phyloP scores from a whole-genome alignment of 1,284 basidiomycete species.

The Austroboletus olivaceoglutinosus region DNA sequence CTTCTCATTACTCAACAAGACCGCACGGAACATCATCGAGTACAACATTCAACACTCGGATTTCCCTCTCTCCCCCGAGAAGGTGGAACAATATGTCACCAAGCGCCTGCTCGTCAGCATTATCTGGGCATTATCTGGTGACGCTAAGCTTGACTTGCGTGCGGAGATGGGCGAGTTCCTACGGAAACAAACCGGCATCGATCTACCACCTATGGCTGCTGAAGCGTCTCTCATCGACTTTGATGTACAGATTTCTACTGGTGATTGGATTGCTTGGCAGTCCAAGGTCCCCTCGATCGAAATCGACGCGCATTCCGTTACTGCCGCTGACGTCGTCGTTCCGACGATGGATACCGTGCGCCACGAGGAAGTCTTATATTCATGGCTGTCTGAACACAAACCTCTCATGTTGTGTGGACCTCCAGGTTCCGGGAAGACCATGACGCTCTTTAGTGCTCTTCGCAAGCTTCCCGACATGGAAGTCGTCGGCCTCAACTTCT shows the following conservation, averaged over 20 bases:
- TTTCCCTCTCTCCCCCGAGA: conserved; percentile 85
- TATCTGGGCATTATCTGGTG: conserved; percentile 98
- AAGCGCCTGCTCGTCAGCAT: conserved; percentile 91
- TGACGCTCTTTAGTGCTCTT: conserved; percentile 99
- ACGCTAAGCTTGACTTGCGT: conserved; percentile 87
- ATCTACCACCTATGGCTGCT: conserved; percentile 73
- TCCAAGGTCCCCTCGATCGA: conserved; percentile 91
- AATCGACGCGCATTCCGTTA: conserved; percentile 95
- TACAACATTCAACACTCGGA: conserved; percentile 95
- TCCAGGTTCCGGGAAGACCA: conserved; percentile 98
- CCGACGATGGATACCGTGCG: conserved; percentile 99
- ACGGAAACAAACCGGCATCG: conserved; percentile 82
- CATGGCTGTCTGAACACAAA: conserved; percentile 98
- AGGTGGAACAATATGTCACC: conserved; percentile 86
- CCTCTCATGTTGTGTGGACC: conserved; percentile 98
- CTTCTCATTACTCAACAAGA: conserved; percentile 97
- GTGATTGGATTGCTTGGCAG: conserved; percentile 93
- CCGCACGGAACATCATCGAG: conserved; percentile 88
- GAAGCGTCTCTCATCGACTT: conserved; percentile 93
- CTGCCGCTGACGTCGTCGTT: conserved; percentile 94
- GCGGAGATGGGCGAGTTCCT: conserved; percentile 91
- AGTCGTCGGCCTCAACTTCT: conserved; percentile 98
- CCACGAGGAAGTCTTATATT: conserved; percentile 98
- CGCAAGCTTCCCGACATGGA: conserved; percentile 98
- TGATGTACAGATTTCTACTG: conserved; percentile 84